Percentiles rank a stretch among this genome's conserved stretches.
Evolutionary conservation across 2,329 filamentous ascomycete species (phyloP).

Genomic region (Curvularia verruculosa): DNA sequence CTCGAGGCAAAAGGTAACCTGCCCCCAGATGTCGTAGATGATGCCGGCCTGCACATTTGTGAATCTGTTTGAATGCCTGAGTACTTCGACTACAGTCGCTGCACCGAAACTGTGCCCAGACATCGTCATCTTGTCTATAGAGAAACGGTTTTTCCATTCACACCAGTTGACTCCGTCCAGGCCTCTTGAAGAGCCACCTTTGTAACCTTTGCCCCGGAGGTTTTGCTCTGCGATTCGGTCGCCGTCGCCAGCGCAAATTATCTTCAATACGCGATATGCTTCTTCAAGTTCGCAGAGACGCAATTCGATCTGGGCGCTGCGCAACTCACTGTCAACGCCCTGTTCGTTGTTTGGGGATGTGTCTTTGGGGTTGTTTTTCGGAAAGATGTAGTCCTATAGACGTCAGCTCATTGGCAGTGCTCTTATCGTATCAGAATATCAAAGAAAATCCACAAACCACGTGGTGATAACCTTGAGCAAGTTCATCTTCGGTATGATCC

Average conservation of each 20-base stretch:
- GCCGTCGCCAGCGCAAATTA: conserved; percentile 62
- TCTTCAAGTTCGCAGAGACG: conserved; percentile 69
- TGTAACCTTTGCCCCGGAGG: conserved; percentile 62
- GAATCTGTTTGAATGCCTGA: conserved; percentile 62
- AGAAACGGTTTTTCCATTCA: conserved; percentile 63
- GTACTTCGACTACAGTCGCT: conserved; percentile 66
- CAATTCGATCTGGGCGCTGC: conserved; percentile 67
- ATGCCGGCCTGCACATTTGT: conserved; percentile 67
- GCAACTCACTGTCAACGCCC: conserved; percentile 65
- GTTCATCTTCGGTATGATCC: conserved; percentile 49
- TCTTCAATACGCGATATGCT: conserved; percentile 62
- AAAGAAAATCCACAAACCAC: conserved; percentile 45
- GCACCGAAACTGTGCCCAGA: conserved; percentile 72
- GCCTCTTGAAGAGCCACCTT: conserved; percentile 65
- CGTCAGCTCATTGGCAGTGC: conserved; percentile 12
- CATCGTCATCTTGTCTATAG: conserved; percentile 63
- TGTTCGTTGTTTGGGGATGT: conserved; percentile 61
- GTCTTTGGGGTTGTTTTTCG: conserved; percentile 58
- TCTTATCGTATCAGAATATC: not conserved
- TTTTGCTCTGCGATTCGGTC: conserved; percentile 59
- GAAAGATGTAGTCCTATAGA: conserved; percentile 64
- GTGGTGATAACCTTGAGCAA: conserved; percentile 53
- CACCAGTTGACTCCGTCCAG: conserved; percentile 63
- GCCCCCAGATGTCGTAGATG: conserved; percentile 69
- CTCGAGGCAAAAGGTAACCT: not conserved